Evolutionary conservation across 2,329 filamentous ascomycete species (phyloP).

Genomic region (Nemania sp.): DNA sequence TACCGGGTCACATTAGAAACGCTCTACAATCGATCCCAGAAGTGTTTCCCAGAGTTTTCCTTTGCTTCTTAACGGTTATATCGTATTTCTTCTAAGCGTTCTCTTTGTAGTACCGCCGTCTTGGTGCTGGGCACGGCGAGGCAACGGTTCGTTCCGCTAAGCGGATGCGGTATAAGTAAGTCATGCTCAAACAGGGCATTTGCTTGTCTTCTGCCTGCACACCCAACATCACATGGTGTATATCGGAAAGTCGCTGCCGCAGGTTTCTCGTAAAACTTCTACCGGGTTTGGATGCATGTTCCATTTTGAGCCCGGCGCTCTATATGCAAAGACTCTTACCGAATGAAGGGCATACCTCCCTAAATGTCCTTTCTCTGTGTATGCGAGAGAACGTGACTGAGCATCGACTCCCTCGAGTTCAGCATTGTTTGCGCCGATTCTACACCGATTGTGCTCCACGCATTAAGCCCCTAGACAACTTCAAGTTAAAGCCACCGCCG

Average conservation of each 20-base stretch:
- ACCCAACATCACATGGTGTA: slow-evolving; percentile 18
- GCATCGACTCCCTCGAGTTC: not conserved
- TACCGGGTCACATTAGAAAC: not conserved
- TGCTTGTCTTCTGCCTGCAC: slow-evolving; percentile 10
- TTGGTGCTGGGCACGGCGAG: not conserved
- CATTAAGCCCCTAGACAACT: slow-evolving; percentile 9
- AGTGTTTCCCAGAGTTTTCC: not conserved
- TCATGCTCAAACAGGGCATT: slow-evolving; percentile 5
- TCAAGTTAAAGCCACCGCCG: slow-evolving; percentile 17
- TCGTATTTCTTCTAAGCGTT: not conserved
- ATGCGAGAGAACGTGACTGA: slow-evolving; percentile 9
- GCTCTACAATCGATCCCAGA: not conserved
- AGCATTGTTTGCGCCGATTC: slow-evolving; percentile 13
- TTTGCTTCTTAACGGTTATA: not conserved
- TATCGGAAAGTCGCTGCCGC: slow-evolving; percentile 16
- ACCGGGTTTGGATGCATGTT: slow-evolving; percentile 5
- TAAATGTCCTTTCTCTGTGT: not conserved
- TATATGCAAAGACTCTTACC: slow-evolving; percentile 6
- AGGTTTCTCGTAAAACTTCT: slow-evolving; percentile 17
- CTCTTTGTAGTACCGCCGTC: not conserved
- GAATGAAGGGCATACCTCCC: not conserved
- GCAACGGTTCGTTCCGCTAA: slow-evolving; percentile 21
- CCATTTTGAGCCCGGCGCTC: slow-evolving; percentile 23
- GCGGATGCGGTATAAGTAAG: slow-evolving; percentile 8
- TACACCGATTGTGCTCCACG: slow-evolving; percentile 11